Evolutionary conservation across 140 eudicot genomes (phyloP).

Genomic region (Oenanthe javanica): DNA sequence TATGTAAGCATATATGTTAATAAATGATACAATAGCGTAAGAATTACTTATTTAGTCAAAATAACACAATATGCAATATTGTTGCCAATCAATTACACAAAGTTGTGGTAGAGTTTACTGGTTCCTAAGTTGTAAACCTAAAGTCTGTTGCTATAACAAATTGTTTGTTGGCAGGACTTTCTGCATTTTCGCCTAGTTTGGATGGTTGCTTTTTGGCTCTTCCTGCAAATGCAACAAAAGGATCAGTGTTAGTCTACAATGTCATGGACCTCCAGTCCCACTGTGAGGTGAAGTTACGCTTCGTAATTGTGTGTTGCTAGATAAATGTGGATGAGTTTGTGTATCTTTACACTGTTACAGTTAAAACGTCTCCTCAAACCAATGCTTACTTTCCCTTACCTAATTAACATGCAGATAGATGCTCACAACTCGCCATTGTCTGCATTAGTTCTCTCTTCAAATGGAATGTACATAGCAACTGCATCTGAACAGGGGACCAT

Average conservation of each 20-base stretch:
- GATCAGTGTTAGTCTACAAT: constrained; percentile 73
- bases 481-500: constrained; percentile 98
- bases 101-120: background rate
- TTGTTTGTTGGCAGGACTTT: constrained; percentile 51
- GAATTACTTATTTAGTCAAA: background rate
- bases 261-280: constrained; percentile 79
- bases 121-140: background rate
- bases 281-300: constrained; percentile 80
- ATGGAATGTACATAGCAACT: constrained; percentile 88
- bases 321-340: background rate
- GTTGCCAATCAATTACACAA: background rate
- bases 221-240: constrained; percentile 83
- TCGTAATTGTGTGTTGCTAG: background rate
- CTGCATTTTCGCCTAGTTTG: constrained; percentile 71
- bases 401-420: constrained; percentile 49
- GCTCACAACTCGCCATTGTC: constrained; percentile 81
- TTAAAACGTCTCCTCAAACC: background rate
- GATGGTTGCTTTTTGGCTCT: constrained; percentile 84
- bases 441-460: constrained; percentile 75
- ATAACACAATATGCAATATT: background rate
- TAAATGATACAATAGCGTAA: background rate
- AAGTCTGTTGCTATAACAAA: constrained; percentile 10
- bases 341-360: background rate
- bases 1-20: background rate
- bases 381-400: constrained; percentile 5